Conservation (phyloP, 495 filamentous ascomycete species). For the Aspergillus egyptiacus region DNA sequence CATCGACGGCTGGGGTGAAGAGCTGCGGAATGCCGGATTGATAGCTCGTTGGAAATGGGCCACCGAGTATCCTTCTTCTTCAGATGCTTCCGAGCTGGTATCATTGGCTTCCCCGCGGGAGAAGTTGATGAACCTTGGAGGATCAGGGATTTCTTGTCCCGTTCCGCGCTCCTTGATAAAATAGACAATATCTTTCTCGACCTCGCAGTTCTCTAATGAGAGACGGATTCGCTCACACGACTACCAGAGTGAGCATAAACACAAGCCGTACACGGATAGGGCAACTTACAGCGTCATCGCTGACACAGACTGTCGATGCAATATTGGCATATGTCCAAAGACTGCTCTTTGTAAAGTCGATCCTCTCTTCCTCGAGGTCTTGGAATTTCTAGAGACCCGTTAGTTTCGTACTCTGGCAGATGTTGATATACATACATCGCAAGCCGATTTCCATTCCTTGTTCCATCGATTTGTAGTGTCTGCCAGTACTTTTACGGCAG, state of each 20-base stretch:
- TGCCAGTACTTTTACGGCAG: constrained; percentile 84
- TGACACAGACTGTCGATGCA: constrained; percentile 96
- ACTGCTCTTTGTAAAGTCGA: constrained; percentile 96
- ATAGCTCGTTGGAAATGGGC: constrained; percentile 93
- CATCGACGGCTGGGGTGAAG: constrained; percentile 80
- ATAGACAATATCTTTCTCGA: constrained; percentile 84
- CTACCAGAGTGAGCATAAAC: constrained; percentile 25
- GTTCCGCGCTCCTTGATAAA: constrained; percentile 92
- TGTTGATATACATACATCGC: constrained; percentile 56
- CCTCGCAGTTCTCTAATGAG: constrained; percentile 90
- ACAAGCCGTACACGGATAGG: not conserved
- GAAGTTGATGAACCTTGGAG: constrained; percentile 98
- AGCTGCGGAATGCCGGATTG: constrained; percentile 89
- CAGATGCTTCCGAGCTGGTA: constrained; percentile 70
- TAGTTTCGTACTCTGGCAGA: constrained; percentile 12
- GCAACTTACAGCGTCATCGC: constrained; percentile 74
- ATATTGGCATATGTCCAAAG: constrained; percentile 97
- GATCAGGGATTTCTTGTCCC: constrained; percentile 93
- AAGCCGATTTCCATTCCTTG: constrained; percentile 93
- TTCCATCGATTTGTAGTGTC: constrained; percentile 97
- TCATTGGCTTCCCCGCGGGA: constrained; percentile 86
- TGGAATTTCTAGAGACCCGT: constrained; percentile 73
- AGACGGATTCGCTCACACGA: constrained; percentile 97
- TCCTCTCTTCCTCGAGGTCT: constrained; percentile 94
- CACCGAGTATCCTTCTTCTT: constrained; percentile 82